Conservation (phyloP, 331 rosid species). For the Dryas integrifolia region DNA sequence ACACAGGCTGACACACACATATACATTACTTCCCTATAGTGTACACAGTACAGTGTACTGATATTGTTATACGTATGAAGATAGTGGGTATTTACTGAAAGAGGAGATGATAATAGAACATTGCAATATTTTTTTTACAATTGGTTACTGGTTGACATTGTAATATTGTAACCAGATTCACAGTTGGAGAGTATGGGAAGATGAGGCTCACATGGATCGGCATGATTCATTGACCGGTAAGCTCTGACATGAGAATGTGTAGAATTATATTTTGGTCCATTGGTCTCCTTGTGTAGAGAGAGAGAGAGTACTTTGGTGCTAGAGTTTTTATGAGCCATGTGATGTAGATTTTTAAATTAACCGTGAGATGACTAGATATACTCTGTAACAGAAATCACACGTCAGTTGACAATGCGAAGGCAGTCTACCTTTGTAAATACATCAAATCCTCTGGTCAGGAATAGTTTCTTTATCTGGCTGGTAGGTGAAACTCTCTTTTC, state of each 20-base stretch:
- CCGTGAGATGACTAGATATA: slow-evolving; percentile 9
- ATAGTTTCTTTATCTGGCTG: slow-evolving; percentile 65
- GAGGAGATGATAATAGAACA: slow-evolving; percentile 2
- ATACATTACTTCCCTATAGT: neutral
- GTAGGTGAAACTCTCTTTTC: slow-evolving; percentile 47
- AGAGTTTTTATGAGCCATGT: neutral
- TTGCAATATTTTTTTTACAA: slow-evolving; percentile 8
- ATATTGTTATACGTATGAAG: neutral
- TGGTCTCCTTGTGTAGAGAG: neutral
- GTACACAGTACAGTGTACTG: neutral
- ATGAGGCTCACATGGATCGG: slow-evolving; percentile 74
- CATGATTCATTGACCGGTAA: slow-evolving; percentile 63
- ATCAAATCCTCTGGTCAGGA: slow-evolving; percentile 58
- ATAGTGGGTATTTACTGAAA: neutral
- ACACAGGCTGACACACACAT: neutral
- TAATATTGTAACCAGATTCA: slow-evolving; percentile 62
- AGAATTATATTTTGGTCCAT: neutral
- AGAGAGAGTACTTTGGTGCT: neutral
- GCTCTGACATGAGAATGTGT: slow-evolving; percentile 19
- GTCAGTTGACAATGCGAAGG: slow-evolving; percentile 69
- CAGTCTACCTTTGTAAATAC: slow-evolving; percentile 80
- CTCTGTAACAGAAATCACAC: slow-evolving; percentile 57
- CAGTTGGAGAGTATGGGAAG: slow-evolving; percentile 96
- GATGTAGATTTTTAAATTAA: neutral
- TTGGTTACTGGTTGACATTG: slow-evolving; percentile 32